Evolutionary conservation across 768 basidiomycete species (phyloP).

Genomic region (Udeniomyces megalosporus): DNA sequence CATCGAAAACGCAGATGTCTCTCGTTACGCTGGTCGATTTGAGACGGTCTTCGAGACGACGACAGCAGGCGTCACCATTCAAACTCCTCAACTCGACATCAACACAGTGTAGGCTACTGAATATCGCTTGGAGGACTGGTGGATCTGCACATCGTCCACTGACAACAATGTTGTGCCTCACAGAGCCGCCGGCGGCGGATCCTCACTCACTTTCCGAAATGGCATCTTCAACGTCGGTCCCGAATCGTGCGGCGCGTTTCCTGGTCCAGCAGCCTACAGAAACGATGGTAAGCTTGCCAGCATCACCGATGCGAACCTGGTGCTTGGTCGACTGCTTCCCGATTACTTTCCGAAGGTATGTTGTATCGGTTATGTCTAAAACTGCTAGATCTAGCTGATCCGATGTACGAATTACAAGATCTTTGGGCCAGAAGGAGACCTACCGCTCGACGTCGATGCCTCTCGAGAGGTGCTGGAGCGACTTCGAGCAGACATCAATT

Average conservation of each 20-base stretch:
- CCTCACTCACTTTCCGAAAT: conserved; percentile 18
- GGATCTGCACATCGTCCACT: too few species aligned
- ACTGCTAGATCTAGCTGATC: too few species aligned
- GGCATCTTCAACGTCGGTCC: conserved; percentile 22
- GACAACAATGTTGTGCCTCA: neutral
- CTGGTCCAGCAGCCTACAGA: conserved; percentile 20
- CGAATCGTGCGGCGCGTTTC: conserved; percentile 13
- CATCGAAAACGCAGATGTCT: conserved; percentile 21
- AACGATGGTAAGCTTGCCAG: conserved; percentile 22
- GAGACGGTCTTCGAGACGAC: conserved; percentile 16
- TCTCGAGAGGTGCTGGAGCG: conserved; percentile 7
- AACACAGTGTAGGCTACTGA: neutral
- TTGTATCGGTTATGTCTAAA: too few species aligned
- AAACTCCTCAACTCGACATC: conserved; percentile 11
- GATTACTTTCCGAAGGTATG: conserved; percentile 15
- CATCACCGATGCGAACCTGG: conserved; percentile 25
- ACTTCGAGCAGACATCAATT: neutral
- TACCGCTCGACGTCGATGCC: conserved; percentile 16
- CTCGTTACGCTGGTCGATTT: conserved; percentile 19
- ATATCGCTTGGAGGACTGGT: neutral
- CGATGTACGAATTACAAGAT: too few species aligned
- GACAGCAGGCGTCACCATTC: conserved; percentile 10
- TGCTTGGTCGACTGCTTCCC: conserved; percentile 21
- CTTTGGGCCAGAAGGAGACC: conserved; percentile 18
- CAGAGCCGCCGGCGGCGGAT: conserved; percentile 19